Evolutionary conservation across 805 yeast species (phyloP).

Genomic region (Zygoascus tannicola): DNA sequence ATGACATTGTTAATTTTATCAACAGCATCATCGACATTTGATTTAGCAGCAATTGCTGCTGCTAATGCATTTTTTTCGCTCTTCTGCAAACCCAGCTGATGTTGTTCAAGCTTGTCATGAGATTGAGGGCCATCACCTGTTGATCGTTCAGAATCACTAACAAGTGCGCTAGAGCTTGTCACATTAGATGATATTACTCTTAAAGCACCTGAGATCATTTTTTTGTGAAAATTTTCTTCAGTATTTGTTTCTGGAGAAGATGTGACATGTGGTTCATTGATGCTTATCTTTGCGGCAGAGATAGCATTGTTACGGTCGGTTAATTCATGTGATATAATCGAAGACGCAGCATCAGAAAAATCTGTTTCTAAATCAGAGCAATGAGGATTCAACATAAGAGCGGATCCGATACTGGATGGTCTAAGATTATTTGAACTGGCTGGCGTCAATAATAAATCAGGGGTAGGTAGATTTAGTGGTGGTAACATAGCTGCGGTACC

Average conservation of each 20-base stretch:
- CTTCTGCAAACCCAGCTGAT: background rate
- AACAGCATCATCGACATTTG: slow-evolving; percentile 13
- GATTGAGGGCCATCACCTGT: background rate
- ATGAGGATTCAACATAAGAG: background rate
- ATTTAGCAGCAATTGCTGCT: slow-evolving; percentile 16
- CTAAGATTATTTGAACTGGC: background rate
- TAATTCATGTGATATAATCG: slow-evolving; percentile 1
- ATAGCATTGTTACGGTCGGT: slow-evolving; percentile 1
- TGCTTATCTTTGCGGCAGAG: background rate
- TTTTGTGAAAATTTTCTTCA: background rate
- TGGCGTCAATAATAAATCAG: slow-evolving; percentile 2
- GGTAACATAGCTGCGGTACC: background rate
- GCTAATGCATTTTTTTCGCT: slow-evolving; percentile 12
- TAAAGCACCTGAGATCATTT: background rate
- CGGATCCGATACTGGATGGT: background rate
- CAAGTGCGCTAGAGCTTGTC: background rate
- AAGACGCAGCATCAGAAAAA: background rate
- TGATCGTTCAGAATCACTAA: background rate
- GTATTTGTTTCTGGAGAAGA: background rate
- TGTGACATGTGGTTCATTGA: background rate
- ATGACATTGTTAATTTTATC: slow-evolving; percentile 12
- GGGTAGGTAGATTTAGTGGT: slow-evolving; percentile 4
- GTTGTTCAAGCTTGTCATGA: background rate
- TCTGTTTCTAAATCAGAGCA: slow-evolving; percentile 6
- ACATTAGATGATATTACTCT: background rate